phyloP scores from a whole-genome alignment of 2,329 filamentous ascomycete species.

The Fusarium cyanostomum region DNA sequence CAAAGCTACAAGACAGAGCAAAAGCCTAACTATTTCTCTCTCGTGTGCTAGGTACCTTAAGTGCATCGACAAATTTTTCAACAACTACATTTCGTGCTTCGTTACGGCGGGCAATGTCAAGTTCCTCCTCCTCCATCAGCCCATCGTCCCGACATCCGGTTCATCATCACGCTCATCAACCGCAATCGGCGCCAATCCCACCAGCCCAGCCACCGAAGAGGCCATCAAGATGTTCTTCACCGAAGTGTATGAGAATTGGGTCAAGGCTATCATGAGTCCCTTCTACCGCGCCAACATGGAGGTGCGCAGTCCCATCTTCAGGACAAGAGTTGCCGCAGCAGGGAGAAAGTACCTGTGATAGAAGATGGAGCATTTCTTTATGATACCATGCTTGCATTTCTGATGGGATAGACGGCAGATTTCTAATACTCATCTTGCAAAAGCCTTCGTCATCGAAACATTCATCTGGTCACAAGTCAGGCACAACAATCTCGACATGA shows the following conservation, averaged over 20 bases:
- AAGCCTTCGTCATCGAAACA: not conserved
- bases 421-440: not conserved
- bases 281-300: constrained; percentile 90
- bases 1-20: not conserved
- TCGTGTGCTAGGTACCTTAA: constrained; percentile 82
- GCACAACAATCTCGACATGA: too few relatives aligned
- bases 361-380: constrained; percentile 20
- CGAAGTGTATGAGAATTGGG: constrained; percentile 96
- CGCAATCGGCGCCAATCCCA: constrained; percentile 85
- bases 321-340: constrained; percentile 81
- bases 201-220: constrained; percentile 90
- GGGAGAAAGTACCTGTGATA: constrained; percentile 88
- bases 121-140: constrained; percentile 93
- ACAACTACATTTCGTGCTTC: constrained; percentile 94
- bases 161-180: constrained; percentile 67
- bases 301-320: constrained; percentile 87
- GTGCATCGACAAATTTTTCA: constrained; percentile 95
- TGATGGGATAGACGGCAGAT: constrained; percentile 6
- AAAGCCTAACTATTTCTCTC: constrained; percentile 1
- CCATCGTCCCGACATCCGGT: constrained; percentile 57
- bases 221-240: constrained; percentile 93
- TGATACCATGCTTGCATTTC: constrained; percentile 38
- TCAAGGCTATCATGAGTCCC: constrained; percentile 96
- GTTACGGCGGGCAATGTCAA: constrained; percentile 92
- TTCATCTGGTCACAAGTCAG: too few relatives aligned